Conservation (phyloP, 495 filamentous ascomycete genomes). For the Penicillium crystallinum region DNA sequence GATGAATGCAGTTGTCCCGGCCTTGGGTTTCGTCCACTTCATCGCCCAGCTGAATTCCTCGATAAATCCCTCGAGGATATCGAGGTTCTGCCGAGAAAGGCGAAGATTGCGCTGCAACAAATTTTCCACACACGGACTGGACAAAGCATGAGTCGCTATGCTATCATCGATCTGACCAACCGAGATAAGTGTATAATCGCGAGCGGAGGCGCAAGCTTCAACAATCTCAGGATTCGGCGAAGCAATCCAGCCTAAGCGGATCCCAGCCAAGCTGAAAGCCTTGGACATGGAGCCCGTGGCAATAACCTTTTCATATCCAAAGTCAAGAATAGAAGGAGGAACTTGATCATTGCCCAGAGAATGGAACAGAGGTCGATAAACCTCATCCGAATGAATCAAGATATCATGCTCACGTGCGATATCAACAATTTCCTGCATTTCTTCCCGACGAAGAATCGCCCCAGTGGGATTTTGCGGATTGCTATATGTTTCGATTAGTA, state of each 20-base stretch:
- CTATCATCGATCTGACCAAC: slow-evolving; percentile 77
- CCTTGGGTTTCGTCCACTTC: slow-evolving; percentile 67
- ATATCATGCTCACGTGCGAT: slow-evolving; percentile 58
- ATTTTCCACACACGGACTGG: slow-evolving; percentile 50
- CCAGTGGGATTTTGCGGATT: slow-evolving; percentile 91
- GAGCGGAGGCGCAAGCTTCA: slow-evolving; percentile 53
- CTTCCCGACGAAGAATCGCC: slow-evolving; percentile 54
- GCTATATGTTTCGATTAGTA: slow-evolving; percentile 33
- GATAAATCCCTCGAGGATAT: slow-evolving; percentile 60
- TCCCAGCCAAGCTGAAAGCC: slow-evolving; percentile 76
- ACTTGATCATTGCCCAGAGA: slow-evolving; percentile 48
- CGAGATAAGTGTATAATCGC: slow-evolving; percentile 87
- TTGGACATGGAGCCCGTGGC: slow-evolving; percentile 84
- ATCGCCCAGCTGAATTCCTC: slow-evolving; percentile 48
- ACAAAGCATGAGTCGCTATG: slow-evolving; percentile 68
- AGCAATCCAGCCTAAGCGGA: slow-evolving; percentile 79
- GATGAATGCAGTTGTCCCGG: slow-evolving; percentile 80
- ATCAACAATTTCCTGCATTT: slow-evolving; percentile 56
- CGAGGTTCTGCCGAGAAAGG: slow-evolving; percentile 65
- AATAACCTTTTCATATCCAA: slow-evolving; percentile 64
- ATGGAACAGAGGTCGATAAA: slow-evolving; percentile 84
- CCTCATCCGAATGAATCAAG: slow-evolving; percentile 72
- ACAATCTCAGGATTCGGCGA: slow-evolving; percentile 57
- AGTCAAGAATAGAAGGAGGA: slow-evolving; percentile 61
- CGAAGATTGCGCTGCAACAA: slow-evolving; percentile 63